Conservation (phyloP, 1,139 yeast species). For the Arxiozyma slooffiae region DNA sequence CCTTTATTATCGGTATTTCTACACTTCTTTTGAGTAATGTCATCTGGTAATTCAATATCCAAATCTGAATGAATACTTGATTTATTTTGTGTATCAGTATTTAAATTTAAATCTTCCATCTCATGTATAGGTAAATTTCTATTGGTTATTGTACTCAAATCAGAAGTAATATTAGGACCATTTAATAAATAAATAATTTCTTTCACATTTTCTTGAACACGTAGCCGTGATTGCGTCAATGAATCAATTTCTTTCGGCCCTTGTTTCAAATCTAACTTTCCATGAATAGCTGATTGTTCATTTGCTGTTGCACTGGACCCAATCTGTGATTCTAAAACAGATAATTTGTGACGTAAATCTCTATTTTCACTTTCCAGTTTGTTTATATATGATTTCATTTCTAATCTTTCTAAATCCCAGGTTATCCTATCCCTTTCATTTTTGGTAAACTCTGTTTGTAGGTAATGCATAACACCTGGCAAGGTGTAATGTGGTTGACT, state of each 20-base stretch:
- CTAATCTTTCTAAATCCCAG: conserved; percentile 47
- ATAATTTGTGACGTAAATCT: conserved; percentile 41
- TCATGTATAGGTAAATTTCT: conserved; percentile 18
- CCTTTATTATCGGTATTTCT: neutral
- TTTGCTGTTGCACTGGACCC: neutral
- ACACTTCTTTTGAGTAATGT: neutral
- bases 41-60: neutral
- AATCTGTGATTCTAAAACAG: conserved; percentile 7
- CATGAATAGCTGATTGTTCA: conserved; percentile 4
- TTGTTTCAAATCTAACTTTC: neutral
- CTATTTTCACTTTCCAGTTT: conserved; percentile 57
- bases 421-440: conserved; percentile 47
- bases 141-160: conserved; percentile 20
- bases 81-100: neutral
- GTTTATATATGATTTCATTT: conserved; percentile 49
- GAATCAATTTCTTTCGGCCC: conserved; percentile 1
- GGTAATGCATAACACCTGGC: conserved; percentile 47
- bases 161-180: conserved; percentile 22
- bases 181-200: conserved; percentile 30
- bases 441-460: conserved; percentile 48
- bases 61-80: neutral
- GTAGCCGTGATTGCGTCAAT: conserved; percentile 1
- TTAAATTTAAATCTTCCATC: conserved; percentile 20
- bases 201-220: conserved; percentile 29
- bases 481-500: conserved; percentile 19